These are phyloP conservation scores for Dactylella cylindrospora DNA, from an alignment of 2,329 filamentous ascomycete genomes.

Conservation along the genomic window DNA sequence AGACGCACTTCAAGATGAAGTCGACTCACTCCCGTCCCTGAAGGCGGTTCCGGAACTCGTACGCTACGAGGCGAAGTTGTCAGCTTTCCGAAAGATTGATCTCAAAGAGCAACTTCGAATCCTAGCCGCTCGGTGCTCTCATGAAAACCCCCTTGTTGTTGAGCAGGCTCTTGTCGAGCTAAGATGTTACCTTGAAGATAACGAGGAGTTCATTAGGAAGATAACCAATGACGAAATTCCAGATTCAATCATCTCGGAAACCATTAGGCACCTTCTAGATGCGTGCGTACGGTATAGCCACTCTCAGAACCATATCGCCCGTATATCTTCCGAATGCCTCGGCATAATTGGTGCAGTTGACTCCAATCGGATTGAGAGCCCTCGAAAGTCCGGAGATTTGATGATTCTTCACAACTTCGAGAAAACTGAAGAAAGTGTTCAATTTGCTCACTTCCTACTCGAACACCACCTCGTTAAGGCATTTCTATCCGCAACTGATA, in stretches of 20 bases:
- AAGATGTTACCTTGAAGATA: slow-evolving; percentile 67
- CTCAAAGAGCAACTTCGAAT: slow-evolving; percentile 67
- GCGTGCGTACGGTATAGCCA: slow-evolving; percentile 72
- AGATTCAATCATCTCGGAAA: slow-evolving; percentile 68
- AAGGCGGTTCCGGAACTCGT: slow-evolving; percentile 68
- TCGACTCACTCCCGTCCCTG: slow-evolving; percentile 77
- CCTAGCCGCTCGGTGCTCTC: slow-evolving; percentile 71
- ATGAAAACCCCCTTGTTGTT: slow-evolving; percentile 85
- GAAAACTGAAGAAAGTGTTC: slow-evolving; percentile 71
- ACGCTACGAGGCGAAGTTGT: slow-evolving; percentile 67
- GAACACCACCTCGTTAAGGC: slow-evolving; percentile 86
- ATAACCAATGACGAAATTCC: slow-evolving; percentile 82
- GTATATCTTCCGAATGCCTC: slow-evolving; percentile 76
- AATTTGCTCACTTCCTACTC: slow-evolving; percentile 82
- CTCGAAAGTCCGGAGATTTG: slow-evolving; percentile 76
- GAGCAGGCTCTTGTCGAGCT: slow-evolving; percentile 78
- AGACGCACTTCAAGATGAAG: slow-evolving; percentile 64
- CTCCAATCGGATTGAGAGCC: slow-evolving; percentile 80
- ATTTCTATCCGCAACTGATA: slow-evolving; percentile 86
- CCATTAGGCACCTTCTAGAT: slow-evolving; percentile 79
- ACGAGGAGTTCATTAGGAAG: slow-evolving; percentile 77
- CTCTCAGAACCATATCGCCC: slow-evolving; percentile 62
- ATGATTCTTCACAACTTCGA: slow-evolving; percentile 86
- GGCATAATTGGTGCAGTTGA: slow-evolving; percentile 90
- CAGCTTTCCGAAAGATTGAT: slow-evolving; percentile 67